These are phyloP conservation scores for Solanum habrochaites DNA, from an alignment of 257 asterid species.

Conservation along the genomic window DNA sequence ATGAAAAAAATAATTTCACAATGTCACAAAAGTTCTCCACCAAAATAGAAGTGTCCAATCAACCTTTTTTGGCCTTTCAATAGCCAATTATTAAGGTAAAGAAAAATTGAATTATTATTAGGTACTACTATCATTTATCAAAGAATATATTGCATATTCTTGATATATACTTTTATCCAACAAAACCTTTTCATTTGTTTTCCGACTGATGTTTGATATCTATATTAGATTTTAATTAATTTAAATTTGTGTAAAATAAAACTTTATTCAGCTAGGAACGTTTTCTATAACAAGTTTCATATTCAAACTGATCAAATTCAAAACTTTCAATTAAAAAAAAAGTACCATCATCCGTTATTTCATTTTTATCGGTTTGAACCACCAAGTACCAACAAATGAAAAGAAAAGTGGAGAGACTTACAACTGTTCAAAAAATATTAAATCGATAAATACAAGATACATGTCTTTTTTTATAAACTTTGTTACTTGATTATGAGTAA, in stretches of 20 bases:
- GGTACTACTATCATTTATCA: neutral
- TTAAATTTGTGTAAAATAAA: rapidly evolving
- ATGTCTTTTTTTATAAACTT: neutral
- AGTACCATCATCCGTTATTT: rapidly evolving
- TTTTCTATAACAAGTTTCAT: rapidly evolving
- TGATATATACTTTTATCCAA: neutral
- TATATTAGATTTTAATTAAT: too few species aligned
- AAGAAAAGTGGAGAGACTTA: neutral
- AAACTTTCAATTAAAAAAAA: too few species aligned
- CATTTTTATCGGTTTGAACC: neutral
- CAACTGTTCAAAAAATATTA: neutral
- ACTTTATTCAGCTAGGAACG: rapidly evolving
- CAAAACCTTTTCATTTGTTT: neutral
- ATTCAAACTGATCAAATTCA: rapidly evolving
- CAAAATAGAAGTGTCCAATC: neutral
- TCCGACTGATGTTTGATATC: rapidly evolving
- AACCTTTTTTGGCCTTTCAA: neutral
- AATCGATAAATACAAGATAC: neutral
- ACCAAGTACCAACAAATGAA: neutral
- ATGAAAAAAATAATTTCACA: neutral
- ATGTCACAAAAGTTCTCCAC: neutral
- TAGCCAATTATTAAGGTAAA: neutral
- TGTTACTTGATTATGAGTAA: neutral
- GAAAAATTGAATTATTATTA: neutral
- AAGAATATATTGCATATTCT: neutral